Base-by-base conservation (phyloP, 306 rosid species). In the Cicer bijugum region DNA sequence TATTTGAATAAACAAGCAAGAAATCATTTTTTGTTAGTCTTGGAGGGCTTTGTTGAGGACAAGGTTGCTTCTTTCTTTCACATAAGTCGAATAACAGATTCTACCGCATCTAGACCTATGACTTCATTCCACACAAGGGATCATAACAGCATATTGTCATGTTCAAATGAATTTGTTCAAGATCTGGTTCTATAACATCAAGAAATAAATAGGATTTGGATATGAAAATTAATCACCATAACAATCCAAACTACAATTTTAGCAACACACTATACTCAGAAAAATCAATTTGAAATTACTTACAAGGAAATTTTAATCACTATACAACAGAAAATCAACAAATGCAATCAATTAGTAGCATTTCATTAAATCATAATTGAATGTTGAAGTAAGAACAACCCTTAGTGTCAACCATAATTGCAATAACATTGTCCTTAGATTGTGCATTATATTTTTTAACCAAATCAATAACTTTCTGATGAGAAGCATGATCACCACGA, bases 401-500 rank as follows among this genome's bases (percentile, higher is more conserved):
- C 93, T 90, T 90, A 43, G 98, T 92, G 68, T 92, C 97, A 14
- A 92, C 91, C 97, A 92, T 90, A 84, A 92, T 90, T 62, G 97
- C 95, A 71, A 92, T 87, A 35, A 82, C 88, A 47, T 92, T 90
- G 84, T 90, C 97, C 58, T 84, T 81, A 37, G 69, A 15, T 28
- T 84, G 95, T 17, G 78, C 96, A 80, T 92, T 92, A 80, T 92
- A 92, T 63, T 92, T 95, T 72, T 91, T 92, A 73, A 92, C 98
- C 82, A 92, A 84, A 71, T 92, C 98, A 70, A 92, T 92, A 65
- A 92, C 95, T 80, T 90, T 92, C 84, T 88, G 85, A 81, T 92
- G 98, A 75, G 98, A 92, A 8, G 95, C 90, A 40, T 92, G 97
- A 67, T 92, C 98, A 42, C 97, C 98, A 48, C 89, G 98, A n/a